Base-by-base conservation (phyloP, 192 early-diverging fungal genomes). In the Coemansia sp. region DNA sequence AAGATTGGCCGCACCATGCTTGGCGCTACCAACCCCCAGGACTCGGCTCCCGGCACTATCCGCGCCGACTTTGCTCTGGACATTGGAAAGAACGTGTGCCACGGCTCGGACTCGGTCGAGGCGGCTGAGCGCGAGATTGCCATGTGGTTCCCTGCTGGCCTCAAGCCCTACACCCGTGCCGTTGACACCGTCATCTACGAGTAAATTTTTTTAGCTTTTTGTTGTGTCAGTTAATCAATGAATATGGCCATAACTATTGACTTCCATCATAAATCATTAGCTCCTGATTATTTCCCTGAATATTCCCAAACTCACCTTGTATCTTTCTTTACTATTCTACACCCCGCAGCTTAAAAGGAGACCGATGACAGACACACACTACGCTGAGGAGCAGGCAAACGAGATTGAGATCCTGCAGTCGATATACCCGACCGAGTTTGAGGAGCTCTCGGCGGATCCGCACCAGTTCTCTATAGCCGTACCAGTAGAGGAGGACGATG, bases 1-100 rank as follows among this genome's bases (percentile, higher is more conserved):
- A 92, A 92, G 88, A 87, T 87, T 70, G 95, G 95, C 62, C 93
- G 95, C 78, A 80, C 82, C 53, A 84, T 94, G 74, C 85, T 95
- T 22, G 92, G 92, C 59, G 91, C 90, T 69, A 97, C 95, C 87
- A 92, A 95, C 88, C 95, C 95, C 69, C 84, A 94, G 66, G 86
- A 85, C 72, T 90, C 89, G 64, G 82, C 82, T 60, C 94, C 95
- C 58, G 95, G 95, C 61, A 93, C 94, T 74, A 97, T 97, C 85
- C 93, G 94, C 84, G 94, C 92, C 61, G 94, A 97, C 87, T 97
- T 88, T 76, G 86, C 87, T 80, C 87, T 95, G 57, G 91, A 93
- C 57, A 88, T 85, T 52, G 88, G 88, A 31, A 82, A 83, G 69
- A 96, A 96, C 88, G 84, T 94, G 67, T 92, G 91, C 89, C 94